These are phyloP conservation scores for Claviceps digitariae DNA, from an alignment of 2,329 filamentous ascomycete genomes.

Conservation along the genomic window DNA sequence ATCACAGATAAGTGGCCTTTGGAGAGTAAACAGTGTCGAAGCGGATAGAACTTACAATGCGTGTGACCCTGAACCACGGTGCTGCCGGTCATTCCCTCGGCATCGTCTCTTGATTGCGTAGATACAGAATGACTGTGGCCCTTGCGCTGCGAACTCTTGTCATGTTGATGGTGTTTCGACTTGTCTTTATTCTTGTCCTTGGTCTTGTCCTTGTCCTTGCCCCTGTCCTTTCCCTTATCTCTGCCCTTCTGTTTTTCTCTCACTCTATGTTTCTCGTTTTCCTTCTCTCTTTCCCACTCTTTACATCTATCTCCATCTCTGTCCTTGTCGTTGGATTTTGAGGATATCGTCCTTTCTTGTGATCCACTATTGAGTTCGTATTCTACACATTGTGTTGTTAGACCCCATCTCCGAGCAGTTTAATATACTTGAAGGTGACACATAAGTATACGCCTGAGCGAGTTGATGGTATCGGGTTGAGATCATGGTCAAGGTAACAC, in stretches of 20 bases:
- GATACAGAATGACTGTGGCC: neutral
- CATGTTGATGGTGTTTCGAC: neutral
- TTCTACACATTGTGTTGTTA: neutral
- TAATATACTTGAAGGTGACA: neutral
- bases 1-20: neutral
- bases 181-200: neutral
- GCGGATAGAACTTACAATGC: neutral
- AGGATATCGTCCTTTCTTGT: neutral
- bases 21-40: neutral
- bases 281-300: neutral
- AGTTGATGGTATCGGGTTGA: neutral
- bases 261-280: no score
- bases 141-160: conserved; percentile 1
- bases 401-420: neutral
- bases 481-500: neutral
- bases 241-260: neutral
- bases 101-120: neutral
- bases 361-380: conserved; percentile 1
- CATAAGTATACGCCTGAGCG: neutral
- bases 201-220: neutral
- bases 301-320: neutral
- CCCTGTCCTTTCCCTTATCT: neutral
- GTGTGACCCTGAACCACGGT: neutral
- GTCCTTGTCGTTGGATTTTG: conserved; percentile 1
- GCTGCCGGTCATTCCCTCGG: neutral